Conservation (phyloP, 805 yeast species). For the Clavispora santaluciae region DNA sequence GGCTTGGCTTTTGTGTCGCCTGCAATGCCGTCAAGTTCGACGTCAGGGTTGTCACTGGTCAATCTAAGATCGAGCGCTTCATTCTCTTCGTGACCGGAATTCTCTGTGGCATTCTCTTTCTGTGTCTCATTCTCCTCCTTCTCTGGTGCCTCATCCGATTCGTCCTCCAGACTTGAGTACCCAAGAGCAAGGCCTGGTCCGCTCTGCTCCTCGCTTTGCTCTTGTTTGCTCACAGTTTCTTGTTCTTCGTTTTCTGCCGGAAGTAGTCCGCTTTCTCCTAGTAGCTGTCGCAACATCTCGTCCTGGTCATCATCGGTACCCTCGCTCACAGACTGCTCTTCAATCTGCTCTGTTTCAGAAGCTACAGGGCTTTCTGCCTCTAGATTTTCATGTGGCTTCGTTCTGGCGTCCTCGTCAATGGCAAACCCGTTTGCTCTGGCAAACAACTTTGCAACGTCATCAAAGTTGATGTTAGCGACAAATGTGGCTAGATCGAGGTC, state of each 20-base stretch:
- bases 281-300: slow-evolving; percentile 12
- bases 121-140: slow-evolving; percentile 1
- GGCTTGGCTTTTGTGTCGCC: not conserved
- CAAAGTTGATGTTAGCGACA: slow-evolving; percentile 23
- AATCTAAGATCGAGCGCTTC: not conserved
- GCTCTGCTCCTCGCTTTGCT: no score
- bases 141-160: not conserved
- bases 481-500: slow-evolving; percentile 5
- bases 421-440: slow-evolving; percentile 23
- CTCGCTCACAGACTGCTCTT: no score
- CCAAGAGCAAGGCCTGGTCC: slow-evolving; percentile 2
- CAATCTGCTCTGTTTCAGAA: not conserved
- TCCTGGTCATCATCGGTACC: slow-evolving; percentile 3
- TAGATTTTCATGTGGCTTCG: not conserved
- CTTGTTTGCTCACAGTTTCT: no score
- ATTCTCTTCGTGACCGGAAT: no score
- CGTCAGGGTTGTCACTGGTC: slow-evolving; percentile 2
- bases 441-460: slow-evolving; percentile 24
- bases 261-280: slow-evolving; percentile 18
- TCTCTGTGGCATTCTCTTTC: not conserved
- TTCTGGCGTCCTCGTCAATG: not conserved
- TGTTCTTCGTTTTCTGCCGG: slow-evolving; percentile 4
- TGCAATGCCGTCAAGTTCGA: slow-evolving; percentile 10
- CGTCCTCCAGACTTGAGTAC: slow-evolving; percentile 7
- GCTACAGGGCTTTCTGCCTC: not conserved